Evolutionary conservation across 192 early-diverging fungal species (phyloP).

Genomic region (Ambispora gerdemannii): DNA sequence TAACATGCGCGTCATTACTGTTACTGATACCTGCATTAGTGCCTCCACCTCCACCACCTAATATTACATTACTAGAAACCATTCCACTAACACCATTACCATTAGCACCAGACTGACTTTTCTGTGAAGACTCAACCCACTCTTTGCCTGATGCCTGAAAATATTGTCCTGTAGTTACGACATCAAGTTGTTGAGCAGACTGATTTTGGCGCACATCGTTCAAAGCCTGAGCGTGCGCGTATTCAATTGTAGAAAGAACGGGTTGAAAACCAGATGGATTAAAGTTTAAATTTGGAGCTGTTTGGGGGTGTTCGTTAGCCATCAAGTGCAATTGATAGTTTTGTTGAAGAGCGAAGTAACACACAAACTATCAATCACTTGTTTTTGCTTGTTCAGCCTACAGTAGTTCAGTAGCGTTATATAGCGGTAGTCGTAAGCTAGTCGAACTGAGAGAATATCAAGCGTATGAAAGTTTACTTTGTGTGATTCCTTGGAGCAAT

Average conservation of each 20-base stretch:
- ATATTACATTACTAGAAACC: no score
- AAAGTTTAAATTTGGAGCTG: neutral
- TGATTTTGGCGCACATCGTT: neutral
- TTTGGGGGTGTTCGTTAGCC: constrained; percentile 19
- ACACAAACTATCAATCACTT: neutral
- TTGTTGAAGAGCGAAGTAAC: neutral
- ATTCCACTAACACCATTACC: neutral
- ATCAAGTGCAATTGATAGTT: neutral
- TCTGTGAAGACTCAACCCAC: neutral
- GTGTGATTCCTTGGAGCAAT: neutral
- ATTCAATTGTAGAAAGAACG: neutral
- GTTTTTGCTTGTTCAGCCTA: neutral
- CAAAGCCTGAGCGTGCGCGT: neutral
- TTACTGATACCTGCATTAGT: neutral
- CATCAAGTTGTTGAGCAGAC: neutral
- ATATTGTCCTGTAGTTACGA: neutral
- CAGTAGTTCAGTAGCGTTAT: neutral
- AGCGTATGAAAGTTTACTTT: neutral
- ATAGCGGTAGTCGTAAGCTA: neutral
- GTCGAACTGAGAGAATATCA: neutral
- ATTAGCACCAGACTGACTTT: neutral
- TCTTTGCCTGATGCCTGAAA: constrained; percentile 12
- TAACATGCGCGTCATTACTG: constrained; percentile 1
- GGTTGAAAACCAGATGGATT: constrained; percentile 9
- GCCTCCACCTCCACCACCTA: neutral